These are phyloP conservation scores for Stereum hirsutum DNA, from an alignment of 1,284 basidiomycete genomes.

Conservation along the genomic window DNA sequence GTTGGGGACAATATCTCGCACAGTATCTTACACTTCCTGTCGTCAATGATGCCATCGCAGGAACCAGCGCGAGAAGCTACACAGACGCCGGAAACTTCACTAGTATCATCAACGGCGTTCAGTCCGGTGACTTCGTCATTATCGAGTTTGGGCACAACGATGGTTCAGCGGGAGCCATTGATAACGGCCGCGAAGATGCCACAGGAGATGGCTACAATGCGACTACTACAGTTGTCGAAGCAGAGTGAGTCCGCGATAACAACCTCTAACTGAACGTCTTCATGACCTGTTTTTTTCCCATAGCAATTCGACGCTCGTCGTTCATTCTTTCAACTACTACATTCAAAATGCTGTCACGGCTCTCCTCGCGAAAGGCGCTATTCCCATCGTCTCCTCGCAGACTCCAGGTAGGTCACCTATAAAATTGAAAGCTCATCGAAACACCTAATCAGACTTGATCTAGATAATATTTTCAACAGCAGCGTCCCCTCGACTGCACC, in stretches of 20 bases:
- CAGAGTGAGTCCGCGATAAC: background rate
- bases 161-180: background rate
- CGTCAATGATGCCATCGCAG: background rate
- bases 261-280: background rate
- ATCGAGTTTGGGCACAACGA: background rate
- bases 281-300: background rate
- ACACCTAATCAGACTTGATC: no score
- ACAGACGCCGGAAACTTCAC: background rate
- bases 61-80: background rate
- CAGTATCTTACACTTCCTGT: background rate
- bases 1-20: background rate
- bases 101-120: background rate
- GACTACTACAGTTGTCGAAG: background rate
- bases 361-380: background rate
- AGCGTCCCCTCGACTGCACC: background rate
- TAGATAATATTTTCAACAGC: no score
- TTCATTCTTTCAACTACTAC: background rate
- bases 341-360: background rate
- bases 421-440: no score
- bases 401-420: no score
- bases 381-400: background rate
- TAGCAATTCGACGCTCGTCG: background rate
- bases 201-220: background rate
- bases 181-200: background rate
- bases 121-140: background rate